Evolutionary conservation across 139 green algal species (phyloP).

Genomic region (Parachlorella kessleri): DNA sequence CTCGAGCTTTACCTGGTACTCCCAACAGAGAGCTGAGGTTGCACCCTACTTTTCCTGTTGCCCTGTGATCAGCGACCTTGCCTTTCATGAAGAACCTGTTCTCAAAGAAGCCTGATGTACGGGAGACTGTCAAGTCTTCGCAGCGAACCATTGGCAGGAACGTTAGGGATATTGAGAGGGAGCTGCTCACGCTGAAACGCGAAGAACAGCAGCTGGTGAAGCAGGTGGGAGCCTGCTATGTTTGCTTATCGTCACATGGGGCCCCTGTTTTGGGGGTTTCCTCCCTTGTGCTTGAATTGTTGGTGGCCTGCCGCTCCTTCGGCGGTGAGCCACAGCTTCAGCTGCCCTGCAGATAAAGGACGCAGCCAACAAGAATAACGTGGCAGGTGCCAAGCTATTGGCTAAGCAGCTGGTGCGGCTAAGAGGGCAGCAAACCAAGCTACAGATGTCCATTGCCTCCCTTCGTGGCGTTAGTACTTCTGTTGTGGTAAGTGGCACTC

Average conservation of each 20-base stretch:
- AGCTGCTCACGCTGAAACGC: slow-evolving; percentile 12
- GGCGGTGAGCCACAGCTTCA: too few relatives aligned
- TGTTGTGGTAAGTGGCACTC: slow-evolving; percentile 51
- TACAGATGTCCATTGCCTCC: slow-evolving; percentile 55
- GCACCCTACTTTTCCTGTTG: too few relatives aligned
- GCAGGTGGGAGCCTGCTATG: neutral
- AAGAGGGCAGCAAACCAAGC: slow-evolving; percentile 55
- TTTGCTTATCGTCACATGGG: too few relatives aligned
- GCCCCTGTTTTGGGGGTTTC: too few relatives aligned
- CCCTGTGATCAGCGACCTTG: too few relatives aligned
- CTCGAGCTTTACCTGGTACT: too few relatives aligned
- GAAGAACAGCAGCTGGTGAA: slow-evolving; percentile 27
- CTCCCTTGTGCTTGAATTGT: too few relatives aligned
- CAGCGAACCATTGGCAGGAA: slow-evolving; percentile 22
- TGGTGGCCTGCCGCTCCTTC: too few relatives aligned
- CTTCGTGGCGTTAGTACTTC: slow-evolving; percentile 60
- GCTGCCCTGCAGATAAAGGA: slow-evolving; percentile 27
- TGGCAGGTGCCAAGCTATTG: slow-evolving; percentile 42
- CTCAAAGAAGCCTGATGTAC: slow-evolving; percentile 19
- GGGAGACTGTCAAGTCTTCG: neutral
- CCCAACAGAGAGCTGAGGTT: too few relatives aligned
- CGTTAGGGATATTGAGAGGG: slow-evolving; percentile 25
- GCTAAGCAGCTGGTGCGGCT: slow-evolving; percentile 68
- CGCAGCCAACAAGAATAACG: slow-evolving; percentile 41
- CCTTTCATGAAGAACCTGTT: slow-evolving; percentile 21